These are phyloP conservation scores for Solanum etuberosum DNA, from an alignment of 257 asterid species.

Conservation along the genomic window DNA sequence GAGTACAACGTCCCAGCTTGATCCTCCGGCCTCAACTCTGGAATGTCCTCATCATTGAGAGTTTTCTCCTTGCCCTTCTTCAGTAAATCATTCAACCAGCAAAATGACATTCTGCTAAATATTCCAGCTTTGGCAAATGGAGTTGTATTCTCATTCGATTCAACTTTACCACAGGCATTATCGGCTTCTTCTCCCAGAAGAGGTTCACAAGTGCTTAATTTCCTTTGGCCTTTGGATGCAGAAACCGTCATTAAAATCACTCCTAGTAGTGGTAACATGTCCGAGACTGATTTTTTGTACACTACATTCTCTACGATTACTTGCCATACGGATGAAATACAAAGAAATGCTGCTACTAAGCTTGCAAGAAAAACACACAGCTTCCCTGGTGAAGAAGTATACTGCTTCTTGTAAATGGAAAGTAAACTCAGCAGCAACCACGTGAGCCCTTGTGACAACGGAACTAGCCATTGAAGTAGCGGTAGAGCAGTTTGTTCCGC, in stretches of 20 bases:
- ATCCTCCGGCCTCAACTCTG: constrained; percentile 14
- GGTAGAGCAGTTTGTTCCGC: neutral
- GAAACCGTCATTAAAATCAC: neutral
- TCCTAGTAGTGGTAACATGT: constrained; percentile 7
- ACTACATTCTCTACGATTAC: neutral
- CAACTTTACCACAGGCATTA: neutral
- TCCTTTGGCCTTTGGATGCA: neutral
- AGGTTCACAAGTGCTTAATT: neutral
- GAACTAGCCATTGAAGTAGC: constrained; percentile 4
- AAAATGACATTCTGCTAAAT: constrained; percentile 10
- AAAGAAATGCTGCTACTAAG: constrained; percentile 8
- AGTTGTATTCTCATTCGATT: neutral
- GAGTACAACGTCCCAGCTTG: constrained; percentile 12
- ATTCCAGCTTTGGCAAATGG: constrained; percentile 21
- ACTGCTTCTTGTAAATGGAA: neutral
- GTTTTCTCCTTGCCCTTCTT: constrained; percentile 18
- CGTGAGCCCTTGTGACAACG: constrained; percentile 9
- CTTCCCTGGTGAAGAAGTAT: neutral
- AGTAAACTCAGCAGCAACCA: constrained; percentile 3
- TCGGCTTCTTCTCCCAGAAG: constrained; percentile 2
- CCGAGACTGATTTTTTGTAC: neutral
- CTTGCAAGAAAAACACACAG: neutral
- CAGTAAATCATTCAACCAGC: constrained; percentile 21
- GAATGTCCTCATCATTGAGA: constrained; percentile 16
- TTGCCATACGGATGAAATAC: constrained; percentile 3